A percentile compares a stretch with the other conserved stretches of the same genome.
Conservation (phyloP, 2,329 filamentous ascomycete species). For the Calonectria ilicicola region DNA sequence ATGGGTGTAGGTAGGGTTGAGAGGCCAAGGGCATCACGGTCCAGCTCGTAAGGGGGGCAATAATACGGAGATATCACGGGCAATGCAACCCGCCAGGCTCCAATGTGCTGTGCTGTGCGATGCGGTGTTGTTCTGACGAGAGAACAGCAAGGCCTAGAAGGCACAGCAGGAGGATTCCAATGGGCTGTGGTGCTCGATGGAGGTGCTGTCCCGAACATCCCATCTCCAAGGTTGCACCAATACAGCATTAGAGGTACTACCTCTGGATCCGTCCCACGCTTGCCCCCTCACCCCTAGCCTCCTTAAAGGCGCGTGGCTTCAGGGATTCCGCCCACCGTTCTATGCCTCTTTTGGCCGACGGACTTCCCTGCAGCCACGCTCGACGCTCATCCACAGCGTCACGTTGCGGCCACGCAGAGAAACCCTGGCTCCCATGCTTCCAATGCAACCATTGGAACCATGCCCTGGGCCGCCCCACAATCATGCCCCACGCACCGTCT, state of each 20-base stretch:
- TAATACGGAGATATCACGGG: neutral
- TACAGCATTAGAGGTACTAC: constrained; percentile 19
- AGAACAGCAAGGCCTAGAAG: neutral
- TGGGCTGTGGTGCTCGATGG: constrained; percentile 9
- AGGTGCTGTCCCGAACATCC: constrained; percentile 6
- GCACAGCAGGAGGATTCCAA: constrained; percentile 9
- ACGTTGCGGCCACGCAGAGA: constrained; percentile 48
- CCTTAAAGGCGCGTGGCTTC: constrained; percentile 52
- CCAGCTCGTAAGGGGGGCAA: neutral
- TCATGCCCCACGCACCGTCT: constrained; percentile 35
- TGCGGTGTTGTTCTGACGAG: neutral
- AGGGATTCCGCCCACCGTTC: constrained; percentile 45
- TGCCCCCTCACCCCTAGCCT: constrained; percentile 17
- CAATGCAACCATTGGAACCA: constrained; percentile 36
- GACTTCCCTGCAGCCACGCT: constrained; percentile 43
- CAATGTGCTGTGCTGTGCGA: neutral
- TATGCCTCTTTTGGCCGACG: constrained; percentile 41
- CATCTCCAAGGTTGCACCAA: constrained; percentile 16
- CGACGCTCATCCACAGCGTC: constrained; percentile 42
- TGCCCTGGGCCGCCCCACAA: constrained; percentile 27
- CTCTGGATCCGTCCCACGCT: constrained; percentile 21
- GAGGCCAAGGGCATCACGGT: constrained; percentile 15
- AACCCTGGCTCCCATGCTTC: constrained; percentile 28
- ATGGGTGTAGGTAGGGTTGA: neutral
- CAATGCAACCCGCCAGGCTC: constrained; percentile 5